These are phyloP conservation scores for Citrullus mucosospermus DNA, from an alignment of 306 rosid species.

Conservation along the genomic window DNA sequence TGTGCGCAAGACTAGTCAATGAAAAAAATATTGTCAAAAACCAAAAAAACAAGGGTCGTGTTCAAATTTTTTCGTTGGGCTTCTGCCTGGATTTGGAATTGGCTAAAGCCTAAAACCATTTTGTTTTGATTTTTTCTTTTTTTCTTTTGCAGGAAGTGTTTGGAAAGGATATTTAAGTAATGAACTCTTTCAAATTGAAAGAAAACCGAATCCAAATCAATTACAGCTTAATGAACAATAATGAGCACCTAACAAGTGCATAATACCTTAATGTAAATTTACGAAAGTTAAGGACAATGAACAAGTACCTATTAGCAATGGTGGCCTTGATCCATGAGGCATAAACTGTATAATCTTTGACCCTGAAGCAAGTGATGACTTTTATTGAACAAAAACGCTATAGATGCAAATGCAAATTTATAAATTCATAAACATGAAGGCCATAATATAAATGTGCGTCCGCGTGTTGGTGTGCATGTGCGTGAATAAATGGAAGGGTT, in stretches of 20 bases:
- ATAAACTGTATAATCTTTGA: constrained; percentile 47
- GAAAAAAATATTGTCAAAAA: background rate
- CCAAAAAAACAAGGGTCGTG: background rate
- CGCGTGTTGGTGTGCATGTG: no score
- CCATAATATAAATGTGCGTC: background rate
- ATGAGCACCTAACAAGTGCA: background rate
- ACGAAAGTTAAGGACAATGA: background rate
- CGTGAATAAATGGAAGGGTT: no score
- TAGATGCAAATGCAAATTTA: background rate
- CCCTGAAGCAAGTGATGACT: constrained; percentile 34
- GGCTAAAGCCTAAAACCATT: no score
- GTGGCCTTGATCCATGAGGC: constrained; percentile 47
- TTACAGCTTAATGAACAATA: background rate
- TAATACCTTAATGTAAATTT: background rate
- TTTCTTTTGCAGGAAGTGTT: background rate
- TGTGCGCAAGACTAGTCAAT: background rate
- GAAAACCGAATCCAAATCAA: background rate
- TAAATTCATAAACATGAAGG: background rate
- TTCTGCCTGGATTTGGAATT: background rate
- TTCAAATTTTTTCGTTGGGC: background rate
- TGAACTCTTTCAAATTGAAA: background rate
- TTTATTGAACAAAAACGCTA: background rate
- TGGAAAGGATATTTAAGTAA: background rate
- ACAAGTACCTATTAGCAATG: constrained; percentile 14
- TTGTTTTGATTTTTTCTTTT: background rate